phyloP scores from a whole-genome alignment of 2,329 filamentous ascomycete genomes.

The Helotiales sp. region DNA sequence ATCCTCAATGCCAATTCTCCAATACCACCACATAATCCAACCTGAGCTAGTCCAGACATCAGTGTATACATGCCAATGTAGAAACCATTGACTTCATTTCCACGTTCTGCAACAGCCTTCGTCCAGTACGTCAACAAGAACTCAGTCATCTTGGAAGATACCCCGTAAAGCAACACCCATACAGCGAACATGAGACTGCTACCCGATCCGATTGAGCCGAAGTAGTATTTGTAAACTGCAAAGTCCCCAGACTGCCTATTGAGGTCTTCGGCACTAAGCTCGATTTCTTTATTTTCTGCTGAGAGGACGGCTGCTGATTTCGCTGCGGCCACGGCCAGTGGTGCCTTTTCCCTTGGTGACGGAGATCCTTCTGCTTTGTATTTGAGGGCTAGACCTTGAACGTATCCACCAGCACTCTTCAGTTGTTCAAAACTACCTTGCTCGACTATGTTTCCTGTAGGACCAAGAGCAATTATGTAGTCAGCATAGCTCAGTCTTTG shows the following conservation, averaged over 20 bases:
- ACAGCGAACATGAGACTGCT: conserved; percentile 28
- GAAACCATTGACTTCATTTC: conserved; percentile 15
- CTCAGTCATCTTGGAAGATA: background rate
- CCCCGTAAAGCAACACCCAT: background rate
- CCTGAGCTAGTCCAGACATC: conserved; percentile 1
- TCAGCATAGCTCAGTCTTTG: conserved; percentile 39
- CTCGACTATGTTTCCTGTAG: conserved; percentile 34
- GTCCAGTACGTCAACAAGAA: conserved; percentile 26
- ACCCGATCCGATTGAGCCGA: conserved; percentile 19
- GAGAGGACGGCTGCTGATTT: background rate
- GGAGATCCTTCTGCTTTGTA: background rate
- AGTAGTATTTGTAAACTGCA: conserved; percentile 28
- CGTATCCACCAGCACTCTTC: conserved; percentile 36
- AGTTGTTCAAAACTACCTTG: conserved; percentile 39
- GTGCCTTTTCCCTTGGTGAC: background rate
- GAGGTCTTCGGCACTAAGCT: background rate
- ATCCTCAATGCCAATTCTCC: conserved; percentile 49
- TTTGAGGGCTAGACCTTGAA: conserved; percentile 24
- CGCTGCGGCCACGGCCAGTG: background rate
- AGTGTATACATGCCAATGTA: conserved; percentile 18
- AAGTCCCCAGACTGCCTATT: conserved; percentile 25
- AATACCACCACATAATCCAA: conserved; percentile 7
- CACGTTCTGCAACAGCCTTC: conserved; percentile 8
- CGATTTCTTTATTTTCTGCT: background rate
- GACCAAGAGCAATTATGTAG: conserved; percentile 40